Conservation (phyloP, 164 flowering plant genomes). For the Warburgia ugandensis region DNA sequence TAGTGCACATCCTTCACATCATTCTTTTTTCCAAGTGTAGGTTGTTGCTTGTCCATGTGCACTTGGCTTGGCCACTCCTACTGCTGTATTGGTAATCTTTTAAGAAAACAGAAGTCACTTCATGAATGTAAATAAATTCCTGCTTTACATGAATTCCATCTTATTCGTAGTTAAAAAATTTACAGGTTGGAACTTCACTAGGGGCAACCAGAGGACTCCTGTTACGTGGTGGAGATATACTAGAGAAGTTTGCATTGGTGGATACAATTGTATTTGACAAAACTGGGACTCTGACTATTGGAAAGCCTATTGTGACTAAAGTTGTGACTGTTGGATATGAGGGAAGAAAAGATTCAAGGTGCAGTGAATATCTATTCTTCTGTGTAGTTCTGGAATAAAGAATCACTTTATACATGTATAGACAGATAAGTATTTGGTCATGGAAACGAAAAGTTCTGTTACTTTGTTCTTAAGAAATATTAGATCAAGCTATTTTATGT, state of each 20-base stretch:
- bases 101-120: conserved; percentile 4
- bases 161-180: too few species aligned
- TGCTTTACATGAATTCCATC: too few species aligned
- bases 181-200: conserved; percentile 90
- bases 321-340: conserved; percentile 35
- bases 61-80: conserved; percentile 97
- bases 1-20: neutral
- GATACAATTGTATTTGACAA: conserved; percentile 89
- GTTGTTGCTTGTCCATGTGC: conserved; percentile 99
- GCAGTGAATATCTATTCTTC: conserved; percentile 12
- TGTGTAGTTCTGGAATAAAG: too few species aligned
- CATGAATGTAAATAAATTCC: too few species aligned
- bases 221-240: conserved; percentile 81
- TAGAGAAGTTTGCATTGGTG: conserved; percentile 76
- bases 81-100: conserved; percentile 76
- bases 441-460: too few species aligned
- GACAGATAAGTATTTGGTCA: too few species aligned
- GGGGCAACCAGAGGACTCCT: conserved; percentile 96
- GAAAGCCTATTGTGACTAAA: conserved; percentile 83
- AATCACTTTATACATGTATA: too few species aligned
- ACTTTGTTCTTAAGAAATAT: too few species aligned
- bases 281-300: conserved; percentile 92
- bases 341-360: conserved; percentile 31
- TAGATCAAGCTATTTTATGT: too few species aligned
- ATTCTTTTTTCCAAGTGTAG: conserved; percentile 30